phyloP scores from a whole-genome alignment of 768 basidiomycete genomes.

The Podaxis sp. region DNA sequence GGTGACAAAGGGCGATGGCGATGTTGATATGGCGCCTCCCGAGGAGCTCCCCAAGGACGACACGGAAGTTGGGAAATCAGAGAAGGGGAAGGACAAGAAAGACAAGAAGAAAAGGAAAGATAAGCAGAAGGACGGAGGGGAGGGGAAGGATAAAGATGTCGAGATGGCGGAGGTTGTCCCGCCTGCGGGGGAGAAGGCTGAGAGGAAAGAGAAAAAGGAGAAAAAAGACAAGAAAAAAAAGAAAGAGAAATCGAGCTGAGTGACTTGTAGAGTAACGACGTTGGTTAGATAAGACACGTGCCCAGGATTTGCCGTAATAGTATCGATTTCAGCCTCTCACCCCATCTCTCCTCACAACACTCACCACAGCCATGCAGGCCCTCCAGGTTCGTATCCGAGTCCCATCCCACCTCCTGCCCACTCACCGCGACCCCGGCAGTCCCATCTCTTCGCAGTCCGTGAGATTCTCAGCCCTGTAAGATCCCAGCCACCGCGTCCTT shows the following conservation, averaged over 20 bases:
- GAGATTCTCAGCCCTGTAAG: slow-evolving; percentile 91
- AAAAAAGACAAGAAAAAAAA: slow-evolving; percentile 21
- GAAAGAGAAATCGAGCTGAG: neutral
- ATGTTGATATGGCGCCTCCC: too few species aligned
- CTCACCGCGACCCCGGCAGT: slow-evolving; percentile 42
- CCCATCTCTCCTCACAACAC: slow-evolving; percentile 20
- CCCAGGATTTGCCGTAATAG: slow-evolving; percentile 3
- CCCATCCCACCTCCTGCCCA: neutral
- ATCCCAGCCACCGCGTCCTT: slow-evolving; percentile 14
- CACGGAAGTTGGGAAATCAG: slow-evolving; percentile 9
- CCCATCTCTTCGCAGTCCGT: slow-evolving; percentile 90
- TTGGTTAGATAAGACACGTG: slow-evolving; percentile 8
- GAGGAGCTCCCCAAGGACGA: too few species aligned
- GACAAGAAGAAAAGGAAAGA: slow-evolving; percentile 22
- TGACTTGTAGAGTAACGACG: neutral
- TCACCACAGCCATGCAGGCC: slow-evolving; percentile 36
- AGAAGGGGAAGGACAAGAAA: slow-evolving; percentile 17
- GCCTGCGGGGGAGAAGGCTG: neutral
- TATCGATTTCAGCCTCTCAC: slow-evolving; percentile 16
- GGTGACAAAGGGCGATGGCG: too few species aligned
- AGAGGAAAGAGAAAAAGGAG: slow-evolving; percentile 17
- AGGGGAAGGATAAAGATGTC: slow-evolving; percentile 18
- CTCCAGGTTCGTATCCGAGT: slow-evolving; percentile 32
- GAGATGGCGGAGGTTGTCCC: neutral
- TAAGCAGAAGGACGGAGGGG: slow-evolving; percentile 14